Base-by-base conservation (phyloP, 108 stramenopile species). In the Chaetoceros tenuissimus region DNA sequence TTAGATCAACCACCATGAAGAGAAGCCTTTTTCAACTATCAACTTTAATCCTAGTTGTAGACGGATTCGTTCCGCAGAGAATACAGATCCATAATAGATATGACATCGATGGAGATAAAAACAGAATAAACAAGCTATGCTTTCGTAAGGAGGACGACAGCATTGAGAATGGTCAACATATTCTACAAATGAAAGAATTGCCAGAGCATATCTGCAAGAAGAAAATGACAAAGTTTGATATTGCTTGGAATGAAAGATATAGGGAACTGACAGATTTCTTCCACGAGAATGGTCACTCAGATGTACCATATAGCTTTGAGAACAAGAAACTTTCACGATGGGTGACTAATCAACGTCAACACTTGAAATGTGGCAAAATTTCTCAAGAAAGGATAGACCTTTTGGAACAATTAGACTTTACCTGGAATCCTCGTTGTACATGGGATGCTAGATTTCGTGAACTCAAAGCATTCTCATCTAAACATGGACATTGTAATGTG, bases 391-490 rank as follows among this genome's bases (percentile, higher is more conserved):
- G 78, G 2, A 72, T 83, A 55, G 55, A 46, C 21, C 61, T 71
- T 29, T 49, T 83, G 28, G 71, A 83, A 23, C 66, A 50, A 0
- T 23, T 83, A 19, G 82, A 72, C 16, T 83, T 83, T 57, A 68
- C 60, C 16, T 83, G 78, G 76, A 66, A 58, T 27, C 64, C 69
- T 0, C 46, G 64, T 24, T 29, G 69, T 13, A 55, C 30, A 31
- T 21, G n/a, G 68, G 22, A 55, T 22, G 23, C 8, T 18, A 52
- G 68, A 30, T 57, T 57, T 18, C 22, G 59, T 21, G 62, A 74
- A 31, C 53, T 74, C 19, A 8, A 65, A 45, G 52, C 43, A 0
- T 74, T 57, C 63, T 50, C 48, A n/a, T 24, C 53, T 21, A 24
- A 65, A 44, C 53, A 74, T 51, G 73, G 73, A 3, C 53, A 74